phyloP scores from a whole-genome alignment of 352 stramenopile species.

The Pythium sp. region DNA sequence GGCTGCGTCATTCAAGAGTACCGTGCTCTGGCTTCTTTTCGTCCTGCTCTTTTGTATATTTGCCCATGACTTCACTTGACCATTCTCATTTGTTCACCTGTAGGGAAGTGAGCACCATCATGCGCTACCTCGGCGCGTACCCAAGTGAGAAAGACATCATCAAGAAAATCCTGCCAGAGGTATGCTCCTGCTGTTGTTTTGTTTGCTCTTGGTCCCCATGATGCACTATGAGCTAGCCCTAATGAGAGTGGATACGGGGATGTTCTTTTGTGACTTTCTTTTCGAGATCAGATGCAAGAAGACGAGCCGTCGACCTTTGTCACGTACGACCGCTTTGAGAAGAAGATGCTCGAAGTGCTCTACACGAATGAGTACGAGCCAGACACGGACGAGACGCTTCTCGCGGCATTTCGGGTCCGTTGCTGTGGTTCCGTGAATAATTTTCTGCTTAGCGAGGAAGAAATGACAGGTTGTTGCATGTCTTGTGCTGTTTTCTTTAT shows the following conservation, averaged over 20 bases:
- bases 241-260: neutral
- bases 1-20: slow-evolving; percentile 86
- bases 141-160: slow-evolving; percentile 90
- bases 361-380: slow-evolving; percentile 87
- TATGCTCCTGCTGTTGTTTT: slow-evolving; percentile 17
- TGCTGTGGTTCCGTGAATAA: neutral
- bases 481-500: neutral
- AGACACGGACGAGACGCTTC: slow-evolving; percentile 85
- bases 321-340: slow-evolving; percentile 89
- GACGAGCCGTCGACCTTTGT: slow-evolving; percentile 90
- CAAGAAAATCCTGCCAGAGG: slow-evolving; percentile 89
- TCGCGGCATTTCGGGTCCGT: slow-evolving; percentile 65
- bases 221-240: neutral
- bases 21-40: neutral
- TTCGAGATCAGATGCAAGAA: slow-evolving; percentile 71
- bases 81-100: neutral
- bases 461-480: neutral
- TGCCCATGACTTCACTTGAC: neutral
- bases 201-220: neutral
- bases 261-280: neutral
- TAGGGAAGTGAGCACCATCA: slow-evolving; percentile 89
- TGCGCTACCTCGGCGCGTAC: slow-evolving; percentile 88
- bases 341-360: slow-evolving; percentile 92
- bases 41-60: neutral
- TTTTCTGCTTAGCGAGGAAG: neutral